phyloP scores from a whole-genome alignment of 202 grass and related monocot genomes.

The Elaeis oleifera region DNA sequence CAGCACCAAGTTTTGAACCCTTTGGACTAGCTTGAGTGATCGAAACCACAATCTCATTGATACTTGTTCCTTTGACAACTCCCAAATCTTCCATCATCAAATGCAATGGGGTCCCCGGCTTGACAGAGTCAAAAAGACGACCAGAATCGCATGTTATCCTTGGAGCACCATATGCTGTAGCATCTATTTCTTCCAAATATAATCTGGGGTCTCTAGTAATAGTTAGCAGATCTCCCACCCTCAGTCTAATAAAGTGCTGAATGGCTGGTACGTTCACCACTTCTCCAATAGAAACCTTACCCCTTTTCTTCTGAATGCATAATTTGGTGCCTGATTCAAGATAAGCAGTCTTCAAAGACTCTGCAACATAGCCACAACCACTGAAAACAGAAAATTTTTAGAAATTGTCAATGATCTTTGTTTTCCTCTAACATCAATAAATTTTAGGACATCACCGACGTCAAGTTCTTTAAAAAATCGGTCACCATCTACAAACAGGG shows the following conservation, averaged over 20 bases:
- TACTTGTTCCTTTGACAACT: neutral
- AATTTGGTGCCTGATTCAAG: neutral
- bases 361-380: no score
- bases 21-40: constrained; percentile 1
- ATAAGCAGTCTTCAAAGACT: no score
- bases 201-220: neutral
- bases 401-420: neutral
- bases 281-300: neutral
- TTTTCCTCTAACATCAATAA: neutral
- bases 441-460: neutral
- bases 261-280: neutral
- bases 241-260: neutral
- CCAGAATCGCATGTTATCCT: neutral
- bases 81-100: constrained; percentile 13
- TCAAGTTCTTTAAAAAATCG: neutral
- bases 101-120: constrained; percentile 7
- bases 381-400: no score
- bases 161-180: no score
- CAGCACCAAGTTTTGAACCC: constrained; percentile 8
- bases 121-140: neutral
- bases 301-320: neutral
- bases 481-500: neutral
- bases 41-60: neutral
- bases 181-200: neutral
- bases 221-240: neutral